These are phyloP conservation scores for Ophiostoma australiae DNA, from an alignment of 2,329 filamentous ascomycete genomes.

Conservation along the genomic window DNA sequence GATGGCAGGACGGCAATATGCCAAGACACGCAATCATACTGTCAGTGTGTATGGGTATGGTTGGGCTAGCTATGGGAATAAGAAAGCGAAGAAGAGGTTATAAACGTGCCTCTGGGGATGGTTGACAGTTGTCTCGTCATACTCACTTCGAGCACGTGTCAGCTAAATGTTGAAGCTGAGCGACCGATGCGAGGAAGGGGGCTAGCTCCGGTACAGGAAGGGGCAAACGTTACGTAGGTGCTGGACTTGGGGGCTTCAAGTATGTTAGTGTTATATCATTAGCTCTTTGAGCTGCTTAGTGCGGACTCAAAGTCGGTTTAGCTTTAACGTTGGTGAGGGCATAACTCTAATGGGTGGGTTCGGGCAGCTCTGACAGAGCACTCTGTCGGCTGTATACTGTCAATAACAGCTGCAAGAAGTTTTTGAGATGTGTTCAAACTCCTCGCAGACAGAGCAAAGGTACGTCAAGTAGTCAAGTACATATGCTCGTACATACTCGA, in stretches of 20 bases:
- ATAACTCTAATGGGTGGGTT: constrained; percentile 5
- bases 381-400: not conserved
- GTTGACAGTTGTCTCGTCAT: not conserved
- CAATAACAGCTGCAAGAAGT: not conserved
- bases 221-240: not conserved
- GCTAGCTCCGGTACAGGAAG: not conserved
- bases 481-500: too few relatives aligned
- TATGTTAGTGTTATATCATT: not conserved
- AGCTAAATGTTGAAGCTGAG: not conserved
- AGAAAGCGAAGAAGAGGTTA: not conserved
- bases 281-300: not conserved
- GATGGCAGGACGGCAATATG: not conserved
- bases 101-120: not conserved
- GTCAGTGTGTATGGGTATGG: not conserved
- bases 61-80: not conserved
- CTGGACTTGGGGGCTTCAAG: not conserved
- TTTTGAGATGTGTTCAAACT: not conserved
- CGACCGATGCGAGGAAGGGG: constrained; percentile 1
- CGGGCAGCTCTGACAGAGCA: not conserved
- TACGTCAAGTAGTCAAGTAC: too few relatives aligned
- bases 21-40: not conserved
- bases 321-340: not conserved
- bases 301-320: not conserved
- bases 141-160: not conserved
- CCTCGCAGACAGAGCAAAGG: too few relatives aligned